Conservation (phyloP, 768 basidiomycete species). For the Serendipita sp. region DNA sequence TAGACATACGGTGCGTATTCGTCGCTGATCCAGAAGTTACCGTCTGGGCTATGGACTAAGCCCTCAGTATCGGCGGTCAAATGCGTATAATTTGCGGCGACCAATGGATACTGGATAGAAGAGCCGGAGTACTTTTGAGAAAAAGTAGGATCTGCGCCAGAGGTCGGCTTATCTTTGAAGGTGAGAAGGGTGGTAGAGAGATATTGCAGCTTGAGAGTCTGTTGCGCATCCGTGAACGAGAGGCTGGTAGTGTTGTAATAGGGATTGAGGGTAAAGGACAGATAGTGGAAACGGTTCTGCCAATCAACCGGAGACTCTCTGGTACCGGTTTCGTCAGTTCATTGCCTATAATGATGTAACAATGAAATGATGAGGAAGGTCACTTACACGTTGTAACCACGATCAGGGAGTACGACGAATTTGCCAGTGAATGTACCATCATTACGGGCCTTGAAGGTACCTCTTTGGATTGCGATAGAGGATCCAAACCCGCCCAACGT, state of each 20-base stretch:
- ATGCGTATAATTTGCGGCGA: conserved; percentile 25
- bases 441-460: conserved; percentile 23
- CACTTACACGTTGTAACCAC: conserved; percentile 42
- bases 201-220: conserved; percentile 37
- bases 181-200: conserved; percentile 31
- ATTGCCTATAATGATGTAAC: neutral
- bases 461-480: conserved; percentile 38
- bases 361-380: neutral
- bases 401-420: conserved; percentile 38
- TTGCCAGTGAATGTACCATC: conserved; percentile 33
- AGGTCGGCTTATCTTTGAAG: conserved; percentile 34
- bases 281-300: conserved; percentile 43
- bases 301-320: conserved; percentile 42
- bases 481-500: conserved; percentile 49
- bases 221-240: conserved; percentile 30
- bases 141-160: conserved; percentile 19
- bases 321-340: neutral
- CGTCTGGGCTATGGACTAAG: conserved; percentile 39
- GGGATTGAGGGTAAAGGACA: conserved; percentile 41
- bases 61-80: conserved; percentile 44
- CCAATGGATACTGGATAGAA: conserved; percentile 28
- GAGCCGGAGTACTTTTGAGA: conserved; percentile 14
- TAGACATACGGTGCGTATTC: conserved; percentile 58
- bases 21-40: conserved; percentile 48
- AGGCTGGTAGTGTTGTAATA: conserved; percentile 33